Conservation (phyloP, 148 eudicot genomes). For the Persicaria tinctoria region DNA sequence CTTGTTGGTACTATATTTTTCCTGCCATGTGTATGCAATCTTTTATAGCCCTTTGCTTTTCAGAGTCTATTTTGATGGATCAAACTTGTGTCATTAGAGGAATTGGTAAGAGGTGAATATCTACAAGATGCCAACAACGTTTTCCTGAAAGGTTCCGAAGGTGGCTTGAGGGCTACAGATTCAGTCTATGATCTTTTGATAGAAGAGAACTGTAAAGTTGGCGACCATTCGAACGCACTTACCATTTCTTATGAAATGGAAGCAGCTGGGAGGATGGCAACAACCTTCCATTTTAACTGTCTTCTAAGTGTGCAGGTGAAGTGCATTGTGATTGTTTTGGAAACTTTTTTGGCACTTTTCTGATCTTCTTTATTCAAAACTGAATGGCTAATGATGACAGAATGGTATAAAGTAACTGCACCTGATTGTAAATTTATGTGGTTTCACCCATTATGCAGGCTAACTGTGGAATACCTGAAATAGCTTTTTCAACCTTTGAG, state of each 20-base stretch:
- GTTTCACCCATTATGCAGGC: conserved; percentile 41
- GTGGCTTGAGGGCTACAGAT: conserved; percentile 84
- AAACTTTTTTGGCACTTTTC: background rate
- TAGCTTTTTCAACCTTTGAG: conserved; percentile 84
- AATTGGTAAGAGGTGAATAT: conserved; percentile 62
- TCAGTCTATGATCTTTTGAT: conserved; percentile 81
- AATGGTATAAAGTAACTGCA: background rate
- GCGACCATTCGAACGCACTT: conserved; percentile 92
- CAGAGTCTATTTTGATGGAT: background rate
- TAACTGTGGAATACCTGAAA: conserved; percentile 93
- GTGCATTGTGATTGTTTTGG: conserved; percentile 11
- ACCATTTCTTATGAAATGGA: conserved; percentile 97
- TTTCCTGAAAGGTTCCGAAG: conserved; percentile 84
- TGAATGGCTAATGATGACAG: background rate
- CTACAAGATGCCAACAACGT: conserved; percentile 89
- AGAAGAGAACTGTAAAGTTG: conserved; percentile 84
- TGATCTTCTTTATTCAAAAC: background rate
- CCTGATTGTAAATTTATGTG: background rate
- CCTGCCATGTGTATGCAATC: conserved; percentile 9
- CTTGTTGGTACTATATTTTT: conserved; percentile 66
- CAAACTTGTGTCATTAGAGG: conserved; percentile 42
- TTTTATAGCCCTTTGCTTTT: background rate
- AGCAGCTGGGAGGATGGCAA: conserved; percentile 95
- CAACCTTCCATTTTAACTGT: conserved; percentile 94
- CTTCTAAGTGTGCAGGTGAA: conserved; percentile 92